phyloP scores from a whole-genome alignment of 495 filamentous ascomycete genomes.

The Melanomma pulvis-pyrius region DNA sequence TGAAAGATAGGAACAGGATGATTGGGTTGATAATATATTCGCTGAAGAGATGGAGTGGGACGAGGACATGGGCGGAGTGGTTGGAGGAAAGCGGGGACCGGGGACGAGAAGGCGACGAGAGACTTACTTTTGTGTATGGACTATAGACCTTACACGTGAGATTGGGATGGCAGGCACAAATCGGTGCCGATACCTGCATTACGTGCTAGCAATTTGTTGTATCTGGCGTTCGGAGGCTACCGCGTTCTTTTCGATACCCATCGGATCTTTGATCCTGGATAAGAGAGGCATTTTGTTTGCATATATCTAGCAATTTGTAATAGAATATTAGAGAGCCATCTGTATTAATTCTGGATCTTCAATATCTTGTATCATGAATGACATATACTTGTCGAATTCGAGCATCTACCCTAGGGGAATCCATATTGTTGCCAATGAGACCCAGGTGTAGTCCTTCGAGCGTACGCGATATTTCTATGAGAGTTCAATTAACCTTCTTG shows the following conservation, averaged over 20 bases:
- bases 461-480: no score
- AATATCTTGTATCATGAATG: no score
- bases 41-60: background rate
- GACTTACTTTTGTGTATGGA: constrained; percentile 36
- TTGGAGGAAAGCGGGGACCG: constrained; percentile 22
- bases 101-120: constrained; percentile 36
- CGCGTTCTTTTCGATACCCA: background rate
- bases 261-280: background rate
- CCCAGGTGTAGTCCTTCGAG: no score
- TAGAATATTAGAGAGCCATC: no score
- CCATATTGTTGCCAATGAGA: no score
- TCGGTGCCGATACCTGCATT: no score
- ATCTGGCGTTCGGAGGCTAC: background rate
- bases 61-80: constrained; percentile 13
- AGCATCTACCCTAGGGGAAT: no score
- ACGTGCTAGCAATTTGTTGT: background rate
- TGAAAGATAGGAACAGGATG: constrained; percentile 12
- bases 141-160: constrained; percentile 1
- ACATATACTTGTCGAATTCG: no score
- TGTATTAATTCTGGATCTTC: no score
- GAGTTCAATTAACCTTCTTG: no score
- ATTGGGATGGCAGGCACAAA: no score
- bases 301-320: no score
- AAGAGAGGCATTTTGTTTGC: background rate
- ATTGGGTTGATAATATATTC: background rate